phyloP scores from a whole-genome alignment of 331 rosid genomes.

The Phaseolus coccineus region DNA sequence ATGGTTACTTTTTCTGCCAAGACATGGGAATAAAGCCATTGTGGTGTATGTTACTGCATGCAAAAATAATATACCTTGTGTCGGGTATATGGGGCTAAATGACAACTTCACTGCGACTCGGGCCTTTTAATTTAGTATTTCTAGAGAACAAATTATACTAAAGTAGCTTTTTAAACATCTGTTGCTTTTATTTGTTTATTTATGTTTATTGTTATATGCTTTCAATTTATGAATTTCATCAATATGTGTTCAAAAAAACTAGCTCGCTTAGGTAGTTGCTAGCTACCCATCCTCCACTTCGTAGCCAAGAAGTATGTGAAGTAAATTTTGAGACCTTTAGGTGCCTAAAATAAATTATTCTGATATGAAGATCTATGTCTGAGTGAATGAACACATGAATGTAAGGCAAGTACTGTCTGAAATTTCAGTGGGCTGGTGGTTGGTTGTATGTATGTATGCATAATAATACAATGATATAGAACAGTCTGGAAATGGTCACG shows the following conservation, averaged over 20 bases:
- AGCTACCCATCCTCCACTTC: conserved; percentile 31
- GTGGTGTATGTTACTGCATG: conserved; percentile 46
- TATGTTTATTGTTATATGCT: not conserved
- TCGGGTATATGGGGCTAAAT: conserved; percentile 62
- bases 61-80: conserved; percentile 57
- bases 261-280: conserved; percentile 33
- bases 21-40: conserved; percentile 48
- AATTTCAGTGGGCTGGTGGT: conserved; percentile 40
- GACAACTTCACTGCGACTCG: conserved; percentile 51
- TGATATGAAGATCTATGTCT: conserved; percentile 44
- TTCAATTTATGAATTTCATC: not conserved
- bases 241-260: not conserved
- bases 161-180: conserved; percentile 46
- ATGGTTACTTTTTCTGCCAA: conserved; percentile 51
- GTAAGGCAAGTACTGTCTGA: conserved; percentile 39
- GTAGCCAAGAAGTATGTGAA: conserved; percentile 14
- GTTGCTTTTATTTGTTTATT: conserved; percentile 35
- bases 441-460: conserved; percentile 40
- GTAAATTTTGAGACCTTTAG: conserved; percentile 33
- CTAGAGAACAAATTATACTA: conserved; percentile 43
- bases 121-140: conserved; percentile 41
- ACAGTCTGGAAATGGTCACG: conserved; percentile 62
- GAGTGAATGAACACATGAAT: conserved; percentile 36
- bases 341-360: conserved; percentile 38
- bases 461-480: conserved; percentile 42